A percentile compares a stretch with the other conserved stretches of the same genome.
phyloP scores from a whole-genome alignment of 2,329 filamentous ascomycete species.

The Pseudocercospora musae region DNA sequence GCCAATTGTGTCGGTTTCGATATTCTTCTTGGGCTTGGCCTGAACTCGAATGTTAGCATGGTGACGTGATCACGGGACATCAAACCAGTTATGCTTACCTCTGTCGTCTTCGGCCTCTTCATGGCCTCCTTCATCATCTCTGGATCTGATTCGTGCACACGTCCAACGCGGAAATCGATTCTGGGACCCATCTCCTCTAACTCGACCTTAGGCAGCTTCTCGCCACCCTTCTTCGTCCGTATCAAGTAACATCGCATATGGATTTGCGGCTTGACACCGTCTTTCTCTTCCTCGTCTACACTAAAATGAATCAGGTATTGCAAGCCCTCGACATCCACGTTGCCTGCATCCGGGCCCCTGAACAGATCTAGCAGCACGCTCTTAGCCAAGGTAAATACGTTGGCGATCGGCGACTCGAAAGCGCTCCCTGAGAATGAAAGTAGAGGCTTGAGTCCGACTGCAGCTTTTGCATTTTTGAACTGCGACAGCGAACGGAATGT shows the following conservation, averaged over 20 bases:
- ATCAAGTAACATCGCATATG: slow-evolving; percentile 81
- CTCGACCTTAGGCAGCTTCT: slow-evolving; percentile 78
- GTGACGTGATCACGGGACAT: background rate
- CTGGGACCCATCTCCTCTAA: slow-evolving; percentile 93
- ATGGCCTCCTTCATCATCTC: slow-evolving; percentile 83
- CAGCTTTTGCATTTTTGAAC: slow-evolving; percentile 64
- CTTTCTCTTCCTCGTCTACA: slow-evolving; percentile 58
- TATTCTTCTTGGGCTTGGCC: slow-evolving; percentile 85
- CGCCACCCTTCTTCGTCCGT: slow-evolving; percentile 71
- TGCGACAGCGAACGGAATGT: slow-evolving; percentile 67
- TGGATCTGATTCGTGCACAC: slow-evolving; percentile 73
- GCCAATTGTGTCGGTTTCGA: slow-evolving; percentile 83
- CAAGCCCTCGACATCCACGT: slow-evolving; percentile 90
- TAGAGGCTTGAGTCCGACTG: slow-evolving; percentile 82
- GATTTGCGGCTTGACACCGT: slow-evolving; percentile 46
- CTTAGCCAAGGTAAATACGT: slow-evolving; percentile 82
- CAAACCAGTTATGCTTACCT: slow-evolving; percentile 52
- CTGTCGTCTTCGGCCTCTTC: slow-evolving; percentile 72
- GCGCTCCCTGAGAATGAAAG: slow-evolving; percentile 84
- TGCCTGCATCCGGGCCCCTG: slow-evolving; percentile 72
- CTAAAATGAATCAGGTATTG: slow-evolving; percentile 84
- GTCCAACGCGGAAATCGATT: slow-evolving; percentile 85
- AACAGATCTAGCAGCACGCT: slow-evolving; percentile 88
- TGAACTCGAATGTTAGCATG: slow-evolving; percentile 30
- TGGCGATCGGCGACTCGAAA: slow-evolving; percentile 76